Evolutionary conservation across 2,329 filamentous ascomycete genomes (phyloP).

Genomic region (Fusarium sterilihyphosum): DNA sequence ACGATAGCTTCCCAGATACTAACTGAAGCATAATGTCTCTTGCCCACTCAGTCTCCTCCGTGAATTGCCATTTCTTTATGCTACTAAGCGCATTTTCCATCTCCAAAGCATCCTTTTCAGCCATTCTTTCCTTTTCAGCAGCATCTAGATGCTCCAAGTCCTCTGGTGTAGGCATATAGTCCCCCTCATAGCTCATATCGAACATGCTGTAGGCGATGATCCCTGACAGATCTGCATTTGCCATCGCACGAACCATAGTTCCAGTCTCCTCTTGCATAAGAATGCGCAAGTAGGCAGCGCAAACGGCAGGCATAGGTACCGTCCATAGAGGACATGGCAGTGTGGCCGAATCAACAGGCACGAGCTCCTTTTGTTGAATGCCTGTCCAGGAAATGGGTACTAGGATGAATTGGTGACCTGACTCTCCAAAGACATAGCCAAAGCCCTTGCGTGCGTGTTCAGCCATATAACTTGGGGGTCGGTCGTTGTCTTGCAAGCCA

Average conservation of each 20-base stretch:
- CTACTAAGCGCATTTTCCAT: neutral
- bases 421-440: neutral
- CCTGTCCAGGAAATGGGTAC: neutral
- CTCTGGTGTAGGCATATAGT: neutral
- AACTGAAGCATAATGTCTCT: neutral
- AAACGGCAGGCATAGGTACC: rapidly evolving
- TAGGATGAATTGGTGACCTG: neutral
- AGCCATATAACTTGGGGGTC: neutral
- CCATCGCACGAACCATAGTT: neutral
- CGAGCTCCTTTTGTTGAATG: neutral
- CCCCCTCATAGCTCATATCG: neutral
- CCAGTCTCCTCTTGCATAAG: rapidly evolving
- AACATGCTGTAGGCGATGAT: neutral
- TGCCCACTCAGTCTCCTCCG: neutral
- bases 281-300: neutral
- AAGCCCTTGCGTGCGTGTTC: rapidly evolving
- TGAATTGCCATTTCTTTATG: neutral
- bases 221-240: neutral
- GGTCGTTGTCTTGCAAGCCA: rapidly evolving
- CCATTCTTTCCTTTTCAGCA: neutral
- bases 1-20: neutral
- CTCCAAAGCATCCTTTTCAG: neutral
- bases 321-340: neutral
- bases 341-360: rapidly evolving
- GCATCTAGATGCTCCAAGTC: neutral